These are phyloP conservation scores for Gossypium bickii DNA, from an alignment of 345 rosid genomes.

Conservation along the genomic window DNA sequence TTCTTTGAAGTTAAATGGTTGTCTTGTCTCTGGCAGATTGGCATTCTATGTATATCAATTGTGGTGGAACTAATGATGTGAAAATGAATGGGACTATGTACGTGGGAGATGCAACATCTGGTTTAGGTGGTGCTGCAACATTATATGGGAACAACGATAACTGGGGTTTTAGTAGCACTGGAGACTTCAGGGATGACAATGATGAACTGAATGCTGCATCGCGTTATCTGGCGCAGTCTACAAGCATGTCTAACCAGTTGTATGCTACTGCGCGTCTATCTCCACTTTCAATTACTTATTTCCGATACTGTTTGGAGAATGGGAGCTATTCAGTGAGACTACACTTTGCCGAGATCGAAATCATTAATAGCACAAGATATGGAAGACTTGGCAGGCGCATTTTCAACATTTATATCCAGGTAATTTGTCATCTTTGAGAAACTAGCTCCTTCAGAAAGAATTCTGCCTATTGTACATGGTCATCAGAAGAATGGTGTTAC, in stretches of 20 bases:
- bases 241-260: slow-evolving; percentile 19
- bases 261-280: slow-evolving; percentile 32
- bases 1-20: neutral
- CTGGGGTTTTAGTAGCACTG: slow-evolving; percentile 77
- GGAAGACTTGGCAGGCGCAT: slow-evolving; percentile 40
- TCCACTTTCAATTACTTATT: slow-evolving; percentile 45
- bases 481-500: neutral
- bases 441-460: neutral
- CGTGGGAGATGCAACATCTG: slow-evolving; percentile 51
- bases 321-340: slow-evolving; percentile 36
- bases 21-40: slow-evolving; percentile 16
- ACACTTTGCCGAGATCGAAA: slow-evolving; percentile 40
- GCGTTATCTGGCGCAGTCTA: slow-evolving; percentile 1
- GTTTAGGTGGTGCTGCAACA: slow-evolving; percentile 40
- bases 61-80: slow-evolving; percentile 48
- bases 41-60: slow-evolving; percentile 35
- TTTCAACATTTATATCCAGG: slow-evolving; percentile 45
- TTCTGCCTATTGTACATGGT: no score
- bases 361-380: slow-evolving; percentile 28
- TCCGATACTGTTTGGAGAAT: slow-evolving; percentile 36
- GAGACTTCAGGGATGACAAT: slow-evolving; percentile 62
- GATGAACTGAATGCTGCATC: slow-evolving; percentile 15
- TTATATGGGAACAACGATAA: slow-evolving; percentile 26
- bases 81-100: slow-evolving; percentile 31
- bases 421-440: neutral